phyloP scores from a whole-genome alignment of 306 rosid species.

The Comarum palustre region DNA sequence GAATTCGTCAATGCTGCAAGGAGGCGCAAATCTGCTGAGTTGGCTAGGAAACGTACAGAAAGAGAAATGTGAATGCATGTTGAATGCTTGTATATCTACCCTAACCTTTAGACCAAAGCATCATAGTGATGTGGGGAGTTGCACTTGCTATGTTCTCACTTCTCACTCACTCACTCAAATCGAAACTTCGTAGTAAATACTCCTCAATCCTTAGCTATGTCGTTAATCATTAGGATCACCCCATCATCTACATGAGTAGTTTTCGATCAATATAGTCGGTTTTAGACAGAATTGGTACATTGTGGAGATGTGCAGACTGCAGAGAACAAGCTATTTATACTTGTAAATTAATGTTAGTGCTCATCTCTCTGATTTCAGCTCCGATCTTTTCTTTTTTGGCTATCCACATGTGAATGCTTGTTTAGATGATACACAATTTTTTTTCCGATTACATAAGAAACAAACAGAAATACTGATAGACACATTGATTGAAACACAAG shows the following conservation, averaged over 20 bases:
- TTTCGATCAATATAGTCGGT: not conserved
- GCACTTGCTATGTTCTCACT: slow-evolving; percentile 13
- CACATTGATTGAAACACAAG: too few relatives aligned
- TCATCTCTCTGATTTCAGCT: not conserved
- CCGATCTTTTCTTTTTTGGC: too few relatives aligned
- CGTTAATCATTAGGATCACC: not conserved
- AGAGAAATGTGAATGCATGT: slow-evolving; percentile 19
- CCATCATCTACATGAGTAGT: not conserved
- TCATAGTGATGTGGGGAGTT: slow-evolving; percentile 27
- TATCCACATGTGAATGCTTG: too few relatives aligned
- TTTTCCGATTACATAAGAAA: too few relatives aligned
- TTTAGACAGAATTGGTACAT: not conserved
- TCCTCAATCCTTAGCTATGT: not conserved
- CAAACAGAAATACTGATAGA: too few relatives aligned
- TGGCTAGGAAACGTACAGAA: slow-evolving; percentile 16
- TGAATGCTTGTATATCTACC: slow-evolving; percentile 32
- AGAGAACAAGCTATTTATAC: slow-evolving; percentile 5
- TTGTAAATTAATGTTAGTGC: not conserved
- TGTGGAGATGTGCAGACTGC: not conserved
- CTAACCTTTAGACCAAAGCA: slow-evolving; percentile 45
- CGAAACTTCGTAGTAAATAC: slow-evolving; percentile 21
- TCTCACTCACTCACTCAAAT: too few relatives aligned
- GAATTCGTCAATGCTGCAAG: slow-evolving; percentile 47
- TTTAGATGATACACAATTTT: too few relatives aligned
- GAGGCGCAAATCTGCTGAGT: slow-evolving; percentile 26